phyloP scores from a whole-genome alignment of 2,329 filamentous ascomycete genomes.

The Xylariaceae sp. region DNA sequence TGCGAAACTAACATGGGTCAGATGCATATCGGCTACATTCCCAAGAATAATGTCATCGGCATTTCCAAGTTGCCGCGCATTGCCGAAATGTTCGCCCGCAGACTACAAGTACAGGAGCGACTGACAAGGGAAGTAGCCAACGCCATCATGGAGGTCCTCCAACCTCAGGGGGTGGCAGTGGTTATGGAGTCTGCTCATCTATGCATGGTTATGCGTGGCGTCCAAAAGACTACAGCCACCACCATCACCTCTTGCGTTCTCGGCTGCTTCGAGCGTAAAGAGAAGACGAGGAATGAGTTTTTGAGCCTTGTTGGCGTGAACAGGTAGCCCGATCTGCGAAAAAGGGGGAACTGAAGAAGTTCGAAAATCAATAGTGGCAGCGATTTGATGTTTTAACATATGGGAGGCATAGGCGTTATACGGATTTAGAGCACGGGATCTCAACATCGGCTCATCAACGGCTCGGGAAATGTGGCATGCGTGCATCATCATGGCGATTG shows the following conservation, averaged over 20 bases:
- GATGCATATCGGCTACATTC: conserved; percentile 99
- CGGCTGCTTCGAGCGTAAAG: conserved; percentile 89
- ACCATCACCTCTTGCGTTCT: conserved; percentile 97
- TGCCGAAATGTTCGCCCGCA: conserved; percentile 92
- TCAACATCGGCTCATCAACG: conserved; percentile 30
- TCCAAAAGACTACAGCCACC: conserved; percentile 81
- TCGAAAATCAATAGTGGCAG: not conserved
- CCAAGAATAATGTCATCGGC: conserved; percentile 81
- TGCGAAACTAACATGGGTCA: conserved; percentile 34
- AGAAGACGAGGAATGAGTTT: conserved; percentile 95
- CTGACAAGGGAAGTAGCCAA: conserved; percentile 95
- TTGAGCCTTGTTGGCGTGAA: conserved; percentile 74
- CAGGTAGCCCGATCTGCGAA: conserved; percentile 3
- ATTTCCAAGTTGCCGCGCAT: conserved; percentile 94
- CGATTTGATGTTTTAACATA: conserved; percentile 3
- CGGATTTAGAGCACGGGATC: conserved; percentile 23
- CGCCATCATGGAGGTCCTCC: conserved; percentile 86
- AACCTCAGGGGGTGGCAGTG: conserved; percentile 91
- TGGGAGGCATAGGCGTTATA: conserved; percentile 18
- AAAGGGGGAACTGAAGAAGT: no score
- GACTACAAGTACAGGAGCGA: conserved; percentile 93
- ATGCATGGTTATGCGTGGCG: conserved; percentile 99
- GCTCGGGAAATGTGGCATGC: conserved; percentile 7
- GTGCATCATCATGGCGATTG: conserved; percentile 16
- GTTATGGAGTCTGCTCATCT: conserved; percentile 97